phyloP scores from a whole-genome alignment of 2,329 filamentous ascomycete genomes.

The Elsinoe batatas region DNA sequence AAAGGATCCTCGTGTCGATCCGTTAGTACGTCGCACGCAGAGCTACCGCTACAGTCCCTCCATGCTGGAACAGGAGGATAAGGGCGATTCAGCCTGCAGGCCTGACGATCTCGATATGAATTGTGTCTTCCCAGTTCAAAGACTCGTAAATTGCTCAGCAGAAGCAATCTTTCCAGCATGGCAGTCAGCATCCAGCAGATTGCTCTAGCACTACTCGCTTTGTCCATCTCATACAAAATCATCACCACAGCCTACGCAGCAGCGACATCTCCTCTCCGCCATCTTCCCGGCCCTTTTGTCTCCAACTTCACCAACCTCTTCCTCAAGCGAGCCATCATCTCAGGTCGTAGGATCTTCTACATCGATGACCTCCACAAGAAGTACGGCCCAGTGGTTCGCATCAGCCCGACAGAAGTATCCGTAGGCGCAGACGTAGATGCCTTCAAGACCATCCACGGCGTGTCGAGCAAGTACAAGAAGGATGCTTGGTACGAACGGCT shows the following conservation, averaged over 20 bases:
- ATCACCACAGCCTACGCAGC: background rate
- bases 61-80: too few relatives aligned
- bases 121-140: too few relatives aligned
- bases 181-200: background rate
- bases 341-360: slow-evolving; percentile 31
- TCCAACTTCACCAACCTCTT: slow-evolving; percentile 21
- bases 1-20: too few relatives aligned
- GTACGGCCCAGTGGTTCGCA: slow-evolving; percentile 34
- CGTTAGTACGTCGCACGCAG: too few relatives aligned
- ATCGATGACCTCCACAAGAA: slow-evolving; percentile 29
- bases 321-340: slow-evolving; percentile 31
- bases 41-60: too few relatives aligned
- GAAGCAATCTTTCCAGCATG: background rate
- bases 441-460: slow-evolving; percentile 25
- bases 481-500: slow-evolving; percentile 23
- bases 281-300: slow-evolving; percentile 24
- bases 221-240: background rate
- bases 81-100: too few relatives aligned
- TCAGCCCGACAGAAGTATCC: slow-evolving; percentile 24
- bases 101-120: too few relatives aligned
- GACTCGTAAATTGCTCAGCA: too few relatives aligned
- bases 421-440: slow-evolving; percentile 20
- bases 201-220: background rate
- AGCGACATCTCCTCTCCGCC: slow-evolving; percentile 20
- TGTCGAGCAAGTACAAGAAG: slow-evolving; percentile 23